These are phyloP conservation scores for Colletotrichum chlorophyti DNA, from an alignment of 2,329 filamentous ascomycete genomes.

Conservation along the genomic window DNA sequence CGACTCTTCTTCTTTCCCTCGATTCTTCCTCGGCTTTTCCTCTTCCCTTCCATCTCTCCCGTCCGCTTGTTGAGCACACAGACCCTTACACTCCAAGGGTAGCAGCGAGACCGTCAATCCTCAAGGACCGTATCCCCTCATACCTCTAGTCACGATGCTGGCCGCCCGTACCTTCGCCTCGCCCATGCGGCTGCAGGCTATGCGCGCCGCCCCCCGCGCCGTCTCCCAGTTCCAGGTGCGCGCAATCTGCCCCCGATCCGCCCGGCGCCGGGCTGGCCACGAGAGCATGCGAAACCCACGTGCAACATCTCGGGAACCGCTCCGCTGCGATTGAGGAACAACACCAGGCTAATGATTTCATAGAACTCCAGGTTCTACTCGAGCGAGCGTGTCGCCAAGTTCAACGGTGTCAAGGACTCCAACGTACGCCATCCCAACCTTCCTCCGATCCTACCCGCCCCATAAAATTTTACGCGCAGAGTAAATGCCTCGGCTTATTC, in stretches of 20 bases:
- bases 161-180: conserved; percentile 79
- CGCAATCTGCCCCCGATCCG: conserved; percentile 35
- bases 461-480: conserved; percentile 24
- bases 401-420: conserved; percentile 87
- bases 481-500: conserved; percentile 2
- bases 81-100: no score
- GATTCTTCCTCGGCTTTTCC: no score
- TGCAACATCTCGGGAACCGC: conserved; percentile 9
- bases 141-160: conserved; percentile 72
- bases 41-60: conserved; percentile 29
- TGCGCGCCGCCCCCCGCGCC: conserved; percentile 71
- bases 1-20: no score
- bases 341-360: conserved; percentile 11
- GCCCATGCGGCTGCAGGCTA: conserved; percentile 78
- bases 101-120: conserved; percentile 32
- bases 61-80: no score
- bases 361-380: conserved; percentile 70
- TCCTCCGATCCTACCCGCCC: conserved; percentile 9
- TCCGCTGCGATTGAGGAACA: conserved; percentile 4
- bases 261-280: conserved; percentile 36
- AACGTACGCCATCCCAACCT: conserved; percentile 66
- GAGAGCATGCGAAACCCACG: conserved; percentile 1
- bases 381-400: conserved; percentile 84
- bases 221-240: conserved; percentile 64
- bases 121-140: conserved; percentile 25